Evolutionary conservation across 345 rosid genomes (phyloP).

Genomic region (Nasturtium officinale): DNA sequence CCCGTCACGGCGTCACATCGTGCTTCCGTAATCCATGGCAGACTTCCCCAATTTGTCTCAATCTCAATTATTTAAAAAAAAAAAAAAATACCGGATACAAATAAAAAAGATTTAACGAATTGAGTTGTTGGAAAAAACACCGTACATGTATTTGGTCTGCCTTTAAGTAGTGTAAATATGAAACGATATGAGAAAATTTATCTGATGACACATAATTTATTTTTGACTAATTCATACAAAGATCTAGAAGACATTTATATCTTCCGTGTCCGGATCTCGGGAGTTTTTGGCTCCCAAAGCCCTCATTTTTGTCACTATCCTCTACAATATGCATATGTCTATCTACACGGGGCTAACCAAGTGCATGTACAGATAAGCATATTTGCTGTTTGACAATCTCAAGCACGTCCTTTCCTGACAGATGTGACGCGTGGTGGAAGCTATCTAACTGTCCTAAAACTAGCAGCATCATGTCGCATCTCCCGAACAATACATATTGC

Average conservation of each 20-base stretch:
- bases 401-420: neutral
- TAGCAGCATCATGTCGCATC: neutral
- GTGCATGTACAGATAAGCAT: neutral
- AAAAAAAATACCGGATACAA: too few species aligned
- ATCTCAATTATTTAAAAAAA: neutral
- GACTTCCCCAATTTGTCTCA: neutral
- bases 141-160: too few species aligned
- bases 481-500: neutral
- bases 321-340: neutral
- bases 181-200: neutral
- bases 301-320: neutral
- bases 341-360: neutral
- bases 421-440: neutral
- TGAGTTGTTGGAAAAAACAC: too few species aligned
- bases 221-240: too few species aligned
- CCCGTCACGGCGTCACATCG: slow-evolving; percentile 41
- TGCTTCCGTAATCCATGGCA: slow-evolving; percentile 31
- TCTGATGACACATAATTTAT: too few species aligned
- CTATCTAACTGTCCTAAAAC: neutral
- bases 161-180: neutral
- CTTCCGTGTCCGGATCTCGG: neutral
- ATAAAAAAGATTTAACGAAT: too few species aligned
- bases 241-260: neutral
- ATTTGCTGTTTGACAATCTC: neutral
- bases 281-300: too few species aligned